Base-by-base conservation (phyloP, 1,284 basidiomycete genomes). In the Sporisorium sorghi region DNA sequence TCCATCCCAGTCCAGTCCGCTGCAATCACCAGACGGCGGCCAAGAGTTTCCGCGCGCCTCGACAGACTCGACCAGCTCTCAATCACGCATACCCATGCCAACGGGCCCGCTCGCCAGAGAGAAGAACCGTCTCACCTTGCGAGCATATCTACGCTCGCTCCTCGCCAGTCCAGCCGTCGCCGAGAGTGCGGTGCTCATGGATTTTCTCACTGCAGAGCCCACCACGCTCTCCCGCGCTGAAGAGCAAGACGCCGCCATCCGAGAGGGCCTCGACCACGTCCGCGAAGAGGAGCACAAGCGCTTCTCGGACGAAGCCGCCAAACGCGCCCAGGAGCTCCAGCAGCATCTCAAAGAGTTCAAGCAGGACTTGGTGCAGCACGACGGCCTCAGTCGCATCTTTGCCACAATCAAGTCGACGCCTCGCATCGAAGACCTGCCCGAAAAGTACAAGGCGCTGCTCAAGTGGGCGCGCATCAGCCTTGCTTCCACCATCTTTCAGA, bases 401-500 rank as follows among this genome's bases (percentile, higher is more conserved):
- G 89, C 90, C 12, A 91, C 91, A 3, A 93, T 99, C 85, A 92
- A 94, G 85, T 85, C 89, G 26, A 95, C 92, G 3, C 89, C 92
- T 11, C 87, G 90, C 63, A 90, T 96, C 7, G 88, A 89, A 64
- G 89, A 91, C 77, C 86, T 99, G 30, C 96, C 97, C 1, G 85
- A 87, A 9, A 92, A 94, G 73, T 98, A 96, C 82, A 88, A 90
- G 75, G 92, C 93, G 50, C 92, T 98, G 35, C 84, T 97, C 14
- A 94, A 97, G 85, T 99, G 97, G 96, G 96, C 92, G 3, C 88
- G 94, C 57, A 97, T 98, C 84, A 80, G 76, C 43, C 67, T 79
- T n/a, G 97, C 96, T 0, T 96, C 95, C 5, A 97, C 96, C 3
- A 90, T 98, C 52, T 99, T 98, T 85, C 93, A 96, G 77, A 90